Evolutionary conservation across 208 protist genomes (phyloP).

Genomic region (Endotrypanum monterogeii): DNA sequence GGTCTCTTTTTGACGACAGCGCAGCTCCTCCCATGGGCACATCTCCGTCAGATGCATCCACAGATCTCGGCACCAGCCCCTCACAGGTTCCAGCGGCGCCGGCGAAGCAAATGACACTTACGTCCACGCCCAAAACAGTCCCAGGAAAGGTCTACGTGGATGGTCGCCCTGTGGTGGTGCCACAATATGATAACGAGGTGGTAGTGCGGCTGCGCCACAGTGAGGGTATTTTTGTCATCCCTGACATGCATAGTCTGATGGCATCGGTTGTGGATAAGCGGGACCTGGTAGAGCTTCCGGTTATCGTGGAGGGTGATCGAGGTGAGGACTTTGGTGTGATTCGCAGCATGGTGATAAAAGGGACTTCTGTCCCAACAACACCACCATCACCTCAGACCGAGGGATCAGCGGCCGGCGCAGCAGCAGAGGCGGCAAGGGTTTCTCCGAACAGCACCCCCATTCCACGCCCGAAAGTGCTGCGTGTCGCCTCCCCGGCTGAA

Average conservation of each 20-base stretch:
- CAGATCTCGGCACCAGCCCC: neutral
- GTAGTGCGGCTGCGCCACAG: constrained; percentile 53
- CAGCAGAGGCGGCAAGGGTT: constrained; percentile 1
- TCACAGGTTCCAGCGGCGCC: neutral
- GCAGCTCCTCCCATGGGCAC: constrained; percentile 4
- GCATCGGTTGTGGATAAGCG: constrained; percentile 34
- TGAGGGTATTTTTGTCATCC: constrained; percentile 46
- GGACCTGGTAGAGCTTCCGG: constrained; percentile 54
- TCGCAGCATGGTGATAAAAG: constrained; percentile 18
- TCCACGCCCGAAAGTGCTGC: constrained; percentile 45
- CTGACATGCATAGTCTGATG: constrained; percentile 56
- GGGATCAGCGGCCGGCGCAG: constrained; percentile 1
- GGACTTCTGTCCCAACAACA: neutral
- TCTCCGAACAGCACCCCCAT: neutral
- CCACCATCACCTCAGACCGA: constrained; percentile 18
- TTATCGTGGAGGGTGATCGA: constrained; percentile 85
- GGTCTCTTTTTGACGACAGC: constrained; percentile 25
- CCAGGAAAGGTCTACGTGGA: constrained; percentile 56
- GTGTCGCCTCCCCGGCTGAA: constrained; percentile 54
- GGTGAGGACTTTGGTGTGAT: constrained; percentile 82
- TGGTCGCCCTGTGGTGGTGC: constrained; percentile 51
- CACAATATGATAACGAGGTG: constrained; percentile 57
- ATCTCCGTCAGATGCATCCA: neutral
- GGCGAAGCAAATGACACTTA: neutral
- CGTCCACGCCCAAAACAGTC: constrained; percentile 23